These are phyloP conservation scores for Talaromyces nanjingensis DNA, from an alignment of 495 filamentous ascomycete species.

Conservation along the genomic window DNA sequence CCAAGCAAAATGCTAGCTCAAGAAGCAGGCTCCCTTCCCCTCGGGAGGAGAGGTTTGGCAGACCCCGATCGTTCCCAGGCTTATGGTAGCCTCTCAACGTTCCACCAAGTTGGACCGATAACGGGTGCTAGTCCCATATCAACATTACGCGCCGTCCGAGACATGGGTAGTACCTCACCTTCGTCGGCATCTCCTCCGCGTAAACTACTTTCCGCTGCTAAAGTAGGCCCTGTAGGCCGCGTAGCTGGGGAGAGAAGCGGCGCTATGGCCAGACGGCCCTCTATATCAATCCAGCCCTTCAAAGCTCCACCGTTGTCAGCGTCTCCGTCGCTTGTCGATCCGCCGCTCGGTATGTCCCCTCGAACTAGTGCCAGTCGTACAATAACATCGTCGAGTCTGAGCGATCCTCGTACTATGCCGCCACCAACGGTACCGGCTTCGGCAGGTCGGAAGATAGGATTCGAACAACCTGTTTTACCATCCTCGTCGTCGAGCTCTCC, in stretches of 20 bases:
- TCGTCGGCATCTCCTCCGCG: conserved; percentile 53
- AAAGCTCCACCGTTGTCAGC: conserved; percentile 89
- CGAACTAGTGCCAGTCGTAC: conserved; percentile 48
- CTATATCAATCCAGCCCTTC: conserved; percentile 89
- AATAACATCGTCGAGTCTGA: conserved; percentile 54
- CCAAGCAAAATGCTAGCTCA: conserved; percentile 27
- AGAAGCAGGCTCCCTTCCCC: conserved; percentile 74
- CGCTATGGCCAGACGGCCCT: conserved; percentile 62
- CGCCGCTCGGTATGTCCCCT: conserved; percentile 51
- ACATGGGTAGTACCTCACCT: conserved; percentile 42
- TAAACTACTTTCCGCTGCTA: conserved; percentile 51
- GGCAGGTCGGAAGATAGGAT: conserved; percentile 27
- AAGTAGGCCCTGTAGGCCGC: conserved; percentile 52
- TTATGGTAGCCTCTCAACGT: conserved; percentile 90
- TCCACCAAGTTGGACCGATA: conserved; percentile 71
- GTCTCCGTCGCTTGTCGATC: conserved; percentile 63
- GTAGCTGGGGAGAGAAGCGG: conserved; percentile 50
- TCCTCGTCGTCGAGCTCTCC: conserved; percentile 66
- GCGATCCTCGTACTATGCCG: conserved; percentile 57
- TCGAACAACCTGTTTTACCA: conserved; percentile 47
- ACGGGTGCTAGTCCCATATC: conserved; percentile 80
- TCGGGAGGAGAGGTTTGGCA: conserved; percentile 31
- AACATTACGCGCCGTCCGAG: conserved; percentile 63
- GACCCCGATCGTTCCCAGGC: conserved; percentile 67
- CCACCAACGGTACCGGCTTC: conserved; percentile 41